These are phyloP conservation scores for Leucocoprinus birnbaumii DNA, from an alignment of 768 basidiomycete species.

Conservation along the genomic window DNA sequence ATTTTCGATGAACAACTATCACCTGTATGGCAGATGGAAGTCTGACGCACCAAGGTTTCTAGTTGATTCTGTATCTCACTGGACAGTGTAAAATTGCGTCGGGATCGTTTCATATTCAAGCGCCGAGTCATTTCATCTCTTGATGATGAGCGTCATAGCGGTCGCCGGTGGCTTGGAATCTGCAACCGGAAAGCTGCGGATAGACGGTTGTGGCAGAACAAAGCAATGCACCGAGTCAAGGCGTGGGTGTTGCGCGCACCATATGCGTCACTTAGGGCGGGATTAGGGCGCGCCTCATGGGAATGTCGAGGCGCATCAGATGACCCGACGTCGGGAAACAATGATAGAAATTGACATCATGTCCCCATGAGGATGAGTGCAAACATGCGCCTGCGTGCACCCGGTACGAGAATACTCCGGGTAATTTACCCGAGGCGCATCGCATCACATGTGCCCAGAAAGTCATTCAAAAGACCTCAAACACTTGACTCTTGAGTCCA, in stretches of 20 bases:
- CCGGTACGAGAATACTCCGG: slow-evolving; percentile 1
- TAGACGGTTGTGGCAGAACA: background rate
- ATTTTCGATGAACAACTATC: background rate
- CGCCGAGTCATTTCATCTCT: slow-evolving; percentile 1
- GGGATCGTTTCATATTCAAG: background rate
- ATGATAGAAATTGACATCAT: background rate
- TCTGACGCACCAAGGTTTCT: background rate
- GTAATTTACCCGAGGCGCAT: background rate
- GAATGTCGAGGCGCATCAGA: slow-evolving; percentile 12
- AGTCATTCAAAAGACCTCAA: no score
- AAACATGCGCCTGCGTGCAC: background rate
- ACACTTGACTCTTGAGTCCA: no score
- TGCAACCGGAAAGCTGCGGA: background rate
- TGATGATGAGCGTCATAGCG: background rate
- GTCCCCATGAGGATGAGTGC: background rate
- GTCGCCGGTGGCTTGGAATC: background rate
- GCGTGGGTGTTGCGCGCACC: background rate
- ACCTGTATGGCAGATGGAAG: slow-evolving; percentile 5
- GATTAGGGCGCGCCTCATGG: slow-evolving; percentile 5
- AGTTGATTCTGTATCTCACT: background rate
- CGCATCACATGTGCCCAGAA: no score
- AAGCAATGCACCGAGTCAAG: slow-evolving; percentile 1
- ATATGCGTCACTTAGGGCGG: slow-evolving; percentile 3
- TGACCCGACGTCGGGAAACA: slow-evolving; percentile 6
- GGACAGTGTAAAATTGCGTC: no score